Evolutionary conservation across 371 early-diverging fungal genomes (phyloP).

Genomic region (Lichtheimia corymbifera): DNA sequence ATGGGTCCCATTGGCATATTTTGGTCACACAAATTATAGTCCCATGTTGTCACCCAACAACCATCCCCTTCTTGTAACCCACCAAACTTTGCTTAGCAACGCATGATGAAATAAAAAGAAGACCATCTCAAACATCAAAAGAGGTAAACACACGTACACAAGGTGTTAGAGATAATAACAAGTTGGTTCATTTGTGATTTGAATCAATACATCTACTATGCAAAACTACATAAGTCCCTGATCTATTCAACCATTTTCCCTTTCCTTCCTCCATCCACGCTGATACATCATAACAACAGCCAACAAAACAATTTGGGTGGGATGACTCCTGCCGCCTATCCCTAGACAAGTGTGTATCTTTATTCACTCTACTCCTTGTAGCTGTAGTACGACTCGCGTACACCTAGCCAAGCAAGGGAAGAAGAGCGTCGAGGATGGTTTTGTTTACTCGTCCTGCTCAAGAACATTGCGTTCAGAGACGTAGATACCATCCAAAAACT

Average conservation of each 20-base stretch:
- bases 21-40: too few relatives aligned
- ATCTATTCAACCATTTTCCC: not conserved
- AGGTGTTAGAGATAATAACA: too few relatives aligned
- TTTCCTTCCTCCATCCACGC: not conserved
- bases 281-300: slow-evolving; percentile 1
- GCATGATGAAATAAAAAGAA: too few relatives aligned
- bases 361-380: slow-evolving; percentile 3
- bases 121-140: too few relatives aligned
- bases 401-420: not conserved
- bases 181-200: too few relatives aligned
- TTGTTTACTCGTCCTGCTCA: slow-evolving; percentile 16
- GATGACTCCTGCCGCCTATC: slow-evolving; percentile 10
- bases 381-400: too few relatives aligned
- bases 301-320: slow-evolving; percentile 9
- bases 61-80: too few relatives aligned
- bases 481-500: slow-evolving; percentile 99
- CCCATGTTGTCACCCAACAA: too few relatives aligned
- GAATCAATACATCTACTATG: too few relatives aligned
- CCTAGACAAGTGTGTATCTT: slow-evolving; percentile 14
- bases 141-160: too few relatives aligned
- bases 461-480: slow-evolving; percentile 77
- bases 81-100: too few relatives aligned
- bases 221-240: too few relatives aligned
- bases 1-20: not conserved
- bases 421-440: not conserved